phyloP scores from a whole-genome alignment of 345 rosid species.

The Triadica sebifera region DNA sequence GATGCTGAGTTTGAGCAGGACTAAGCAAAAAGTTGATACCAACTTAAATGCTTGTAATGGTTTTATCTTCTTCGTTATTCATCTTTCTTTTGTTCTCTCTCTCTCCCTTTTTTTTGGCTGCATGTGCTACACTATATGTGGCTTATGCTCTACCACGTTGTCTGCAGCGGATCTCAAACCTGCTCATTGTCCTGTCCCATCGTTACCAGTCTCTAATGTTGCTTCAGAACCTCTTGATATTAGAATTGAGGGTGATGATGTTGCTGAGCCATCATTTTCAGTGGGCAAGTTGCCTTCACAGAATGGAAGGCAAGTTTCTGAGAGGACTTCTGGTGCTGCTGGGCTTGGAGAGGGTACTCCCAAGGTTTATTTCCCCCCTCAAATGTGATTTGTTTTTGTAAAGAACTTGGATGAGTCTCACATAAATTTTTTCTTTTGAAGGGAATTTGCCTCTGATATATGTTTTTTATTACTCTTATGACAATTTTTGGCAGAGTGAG shows the following conservation, averaged over 20 bases:
- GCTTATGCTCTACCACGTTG: background rate
- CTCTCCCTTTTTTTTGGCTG: too few relatives aligned
- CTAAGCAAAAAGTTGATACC: background rate
- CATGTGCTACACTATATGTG: background rate
- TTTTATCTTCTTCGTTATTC: background rate
- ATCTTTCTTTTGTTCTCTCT: too few relatives aligned
- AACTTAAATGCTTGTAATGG: background rate
- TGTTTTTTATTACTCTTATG: background rate
- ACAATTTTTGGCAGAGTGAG: conserved; percentile 69
- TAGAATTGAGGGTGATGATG: conserved; percentile 36
- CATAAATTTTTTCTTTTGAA: conserved; percentile 8
- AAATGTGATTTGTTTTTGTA: background rate
- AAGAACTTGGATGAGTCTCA: background rate
- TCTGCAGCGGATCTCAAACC: conserved; percentile 28
- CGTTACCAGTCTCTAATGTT: conserved; percentile 19
- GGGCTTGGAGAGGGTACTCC: conserved; percentile 97
- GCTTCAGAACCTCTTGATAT: conserved; percentile 21
- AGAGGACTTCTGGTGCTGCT: conserved; percentile 43
- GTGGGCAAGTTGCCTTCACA: conserved; percentile 54
- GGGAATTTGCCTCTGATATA: too few relatives aligned
- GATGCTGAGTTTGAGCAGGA: background rate
- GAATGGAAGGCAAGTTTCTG: conserved; percentile 44
- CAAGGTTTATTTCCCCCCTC: conserved; percentile 51
- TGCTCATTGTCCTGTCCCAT: conserved; percentile 35
- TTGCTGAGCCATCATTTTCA: conserved; percentile 45